A percentile compares a stretch with the other conserved stretches of the same genome.
phyloP scores from a whole-genome alignment of 148 eudicot genomes.

The Polygonum maritimum region DNA sequence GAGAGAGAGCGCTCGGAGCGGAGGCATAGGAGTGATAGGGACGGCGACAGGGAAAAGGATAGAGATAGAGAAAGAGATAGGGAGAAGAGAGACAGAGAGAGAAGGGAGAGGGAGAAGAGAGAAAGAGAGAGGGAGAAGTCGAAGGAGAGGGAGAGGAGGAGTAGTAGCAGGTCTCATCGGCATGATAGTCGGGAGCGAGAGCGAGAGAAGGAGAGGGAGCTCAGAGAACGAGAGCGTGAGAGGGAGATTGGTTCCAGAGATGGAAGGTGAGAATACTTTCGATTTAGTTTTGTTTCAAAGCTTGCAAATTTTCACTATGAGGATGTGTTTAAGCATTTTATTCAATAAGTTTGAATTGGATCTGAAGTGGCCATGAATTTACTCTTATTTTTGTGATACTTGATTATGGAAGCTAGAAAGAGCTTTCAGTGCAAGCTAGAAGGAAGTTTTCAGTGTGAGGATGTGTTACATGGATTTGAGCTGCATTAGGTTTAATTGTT shows the following conservation, averaged over 20 bases:
- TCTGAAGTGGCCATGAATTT: too few species aligned
- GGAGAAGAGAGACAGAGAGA: conserved; percentile 20
- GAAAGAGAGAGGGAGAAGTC: conserved; percentile 24
- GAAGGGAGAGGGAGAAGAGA: conserved; percentile 16
- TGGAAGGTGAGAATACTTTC: conserved; percentile 45
- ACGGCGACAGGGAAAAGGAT: conserved; percentile 13
- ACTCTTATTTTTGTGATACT: too few species aligned
- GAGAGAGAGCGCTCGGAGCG: conserved; percentile 17
- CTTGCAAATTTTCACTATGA: too few species aligned
- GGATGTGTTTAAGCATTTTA: background rate
- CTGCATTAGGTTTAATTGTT: background rate
- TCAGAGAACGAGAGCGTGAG: conserved; percentile 21
- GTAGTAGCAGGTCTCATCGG: conserved; percentile 16
- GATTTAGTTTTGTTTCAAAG: too few species aligned
- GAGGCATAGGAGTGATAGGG: conserved; percentile 18
- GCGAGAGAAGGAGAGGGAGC: conserved; percentile 18
- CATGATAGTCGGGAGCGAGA: conserved; percentile 23
- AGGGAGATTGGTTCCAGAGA: conserved; percentile 55
- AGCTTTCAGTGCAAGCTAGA: too few species aligned
- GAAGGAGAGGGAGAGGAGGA: conserved; percentile 18
- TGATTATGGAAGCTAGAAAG: too few species aligned
- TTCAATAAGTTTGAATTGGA: too few species aligned
- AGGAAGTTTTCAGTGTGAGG: too few species aligned
- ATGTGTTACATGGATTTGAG: background rate
- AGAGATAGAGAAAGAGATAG: conserved; percentile 19